phyloP scores from a whole-genome alignment of 1,284 basidiomycete genomes.

The Cryptococcus sp. region DNA sequence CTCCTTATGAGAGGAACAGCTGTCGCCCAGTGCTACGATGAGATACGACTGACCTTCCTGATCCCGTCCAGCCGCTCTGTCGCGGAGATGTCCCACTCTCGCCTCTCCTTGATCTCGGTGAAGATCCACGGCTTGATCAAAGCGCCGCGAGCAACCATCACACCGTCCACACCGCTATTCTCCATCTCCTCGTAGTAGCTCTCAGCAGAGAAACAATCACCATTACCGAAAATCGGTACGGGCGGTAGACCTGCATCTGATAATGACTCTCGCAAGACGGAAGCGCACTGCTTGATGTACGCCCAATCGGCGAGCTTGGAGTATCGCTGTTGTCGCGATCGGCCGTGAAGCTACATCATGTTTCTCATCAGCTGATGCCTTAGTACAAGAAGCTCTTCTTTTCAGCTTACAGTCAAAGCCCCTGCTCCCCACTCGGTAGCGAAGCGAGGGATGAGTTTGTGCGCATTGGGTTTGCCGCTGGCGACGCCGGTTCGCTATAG shows the following conservation, averaged over 20 bases:
- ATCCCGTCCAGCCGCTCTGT: slow-evolving; percentile 86
- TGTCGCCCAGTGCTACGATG: not conserved
- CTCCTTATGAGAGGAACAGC: not conserved
- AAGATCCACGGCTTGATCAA: slow-evolving; percentile 96
- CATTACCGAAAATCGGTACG: slow-evolving; percentile 92
- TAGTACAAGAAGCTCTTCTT: not conserved
- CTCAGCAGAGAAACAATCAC: slow-evolving; percentile 82
- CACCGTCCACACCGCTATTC: slow-evolving; percentile 79
- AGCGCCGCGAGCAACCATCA: slow-evolving; percentile 93
- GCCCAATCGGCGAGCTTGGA: slow-evolving; percentile 82
- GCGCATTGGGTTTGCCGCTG: slow-evolving; percentile 79
- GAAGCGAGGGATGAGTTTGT: slow-evolving; percentile 88
- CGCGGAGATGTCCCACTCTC: slow-evolving; percentile 93
- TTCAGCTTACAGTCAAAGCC: slow-evolving; percentile 69
- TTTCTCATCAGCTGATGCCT: not conserved
- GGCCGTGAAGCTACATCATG: slow-evolving; percentile 75
- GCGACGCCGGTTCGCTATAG: slow-evolving; percentile 77
- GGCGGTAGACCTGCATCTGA: slow-evolving; percentile 73
- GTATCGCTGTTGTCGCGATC: slow-evolving; percentile 87
- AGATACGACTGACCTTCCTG: slow-evolving; percentile 62
- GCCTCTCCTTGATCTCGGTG: slow-evolving; percentile 86
- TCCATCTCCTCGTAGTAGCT: slow-evolving; percentile 67
- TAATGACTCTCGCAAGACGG: slow-evolving; percentile 75
- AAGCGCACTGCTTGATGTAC: slow-evolving; percentile 84
- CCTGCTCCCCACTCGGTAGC: slow-evolving; percentile 73